Evolutionary conservation across 169 alveolate species (phyloP).

Genomic region (Amoebophrya sp.): DNA sequence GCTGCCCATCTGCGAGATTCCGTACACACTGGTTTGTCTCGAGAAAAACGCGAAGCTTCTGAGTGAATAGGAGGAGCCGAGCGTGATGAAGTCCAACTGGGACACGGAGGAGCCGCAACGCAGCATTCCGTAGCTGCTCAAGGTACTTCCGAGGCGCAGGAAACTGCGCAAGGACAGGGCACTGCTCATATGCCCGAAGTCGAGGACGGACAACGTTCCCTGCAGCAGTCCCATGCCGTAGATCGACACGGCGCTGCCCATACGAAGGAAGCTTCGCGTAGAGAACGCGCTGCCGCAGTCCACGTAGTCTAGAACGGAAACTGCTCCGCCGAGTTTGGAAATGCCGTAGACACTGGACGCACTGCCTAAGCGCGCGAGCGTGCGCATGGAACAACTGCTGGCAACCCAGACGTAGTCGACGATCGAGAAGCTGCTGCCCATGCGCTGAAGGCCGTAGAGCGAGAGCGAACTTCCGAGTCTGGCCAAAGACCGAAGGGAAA

Average conservation of each 20-base stretch:
- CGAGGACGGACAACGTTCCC: neutral
- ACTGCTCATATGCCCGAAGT: neutral
- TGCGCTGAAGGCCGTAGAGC: conserved; percentile 36
- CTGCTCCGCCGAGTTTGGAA: neutral
- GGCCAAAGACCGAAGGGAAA: conserved; percentile 5
- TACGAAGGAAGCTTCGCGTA: conserved; percentile 24
- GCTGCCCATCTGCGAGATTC: conserved; percentile 13
- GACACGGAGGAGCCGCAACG: conserved; percentile 20
- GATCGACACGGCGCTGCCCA: neutral
- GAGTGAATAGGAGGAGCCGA: conserved; percentile 32
- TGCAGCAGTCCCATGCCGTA: conserved; percentile 14
- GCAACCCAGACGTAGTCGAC: conserved; percentile 15
- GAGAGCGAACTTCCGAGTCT: neutral
- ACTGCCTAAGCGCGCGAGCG: conserved; percentile 35
- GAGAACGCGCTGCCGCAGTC: conserved; percentile 12
- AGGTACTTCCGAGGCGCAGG: conserved; percentile 27
- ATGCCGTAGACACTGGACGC: neutral
- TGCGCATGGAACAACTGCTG: neutral
- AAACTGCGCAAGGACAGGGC: conserved; percentile 28
- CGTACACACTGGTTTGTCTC: neutral
- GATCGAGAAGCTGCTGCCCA: conserved; percentile 17
- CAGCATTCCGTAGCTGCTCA: conserved; percentile 30
- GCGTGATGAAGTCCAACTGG: conserved; percentile 36
- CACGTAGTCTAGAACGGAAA: conserved; percentile 35
- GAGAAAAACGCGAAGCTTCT: conserved; percentile 29